phyloP scores from a whole-genome alignment of 345 rosid genomes.

The Sonneratia alba region DNA sequence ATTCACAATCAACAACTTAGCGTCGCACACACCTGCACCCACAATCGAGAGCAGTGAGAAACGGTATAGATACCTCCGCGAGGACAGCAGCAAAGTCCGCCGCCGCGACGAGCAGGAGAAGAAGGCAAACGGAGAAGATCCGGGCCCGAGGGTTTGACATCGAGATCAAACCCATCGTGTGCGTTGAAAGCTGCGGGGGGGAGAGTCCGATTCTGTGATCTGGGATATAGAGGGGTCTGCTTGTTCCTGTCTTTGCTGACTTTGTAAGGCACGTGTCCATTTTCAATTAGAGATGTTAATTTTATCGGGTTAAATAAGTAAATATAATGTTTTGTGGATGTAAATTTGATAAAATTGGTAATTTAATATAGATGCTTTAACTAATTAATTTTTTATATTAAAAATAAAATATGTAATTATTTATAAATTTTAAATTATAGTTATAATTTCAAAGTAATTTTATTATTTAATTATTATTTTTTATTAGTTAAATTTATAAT shows the following conservation, averaged over 20 bases:
- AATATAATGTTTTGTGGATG: background rate
- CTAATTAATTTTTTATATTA: too few relatives aligned
- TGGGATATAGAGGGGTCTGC: conserved; percentile 1
- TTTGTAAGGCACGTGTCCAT: background rate
- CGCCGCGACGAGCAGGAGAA: conserved; percentile 22
- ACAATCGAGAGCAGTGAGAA: background rate
- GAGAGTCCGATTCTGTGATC: background rate
- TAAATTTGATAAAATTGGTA: background rate
- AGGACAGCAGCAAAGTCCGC: conserved; percentile 21
- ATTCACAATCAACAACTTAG: background rate
- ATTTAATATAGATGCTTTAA: too few relatives aligned
- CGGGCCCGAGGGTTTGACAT: conserved; percentile 10
- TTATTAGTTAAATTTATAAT: too few relatives aligned
- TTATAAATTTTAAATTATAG: too few relatives aligned
- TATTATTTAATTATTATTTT: too few relatives aligned
- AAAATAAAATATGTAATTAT: too few relatives aligned
- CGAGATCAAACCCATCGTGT: conserved; percentile 31
- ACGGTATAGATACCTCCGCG: conserved; percentile 31
- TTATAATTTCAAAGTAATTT: too few relatives aligned
- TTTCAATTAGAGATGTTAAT: too few relatives aligned
- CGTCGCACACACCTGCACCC: background rate
- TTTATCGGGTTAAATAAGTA: too few relatives aligned
- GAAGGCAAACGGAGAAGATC: conserved; percentile 16
- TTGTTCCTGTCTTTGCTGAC: background rate
- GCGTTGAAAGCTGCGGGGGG: background rate